Evolutionary conservation across 2,329 filamentous ascomycete species (phyloP), one percentile per base, ranked within the genome.

Genomic region (Beauveria medogensis): DNA sequence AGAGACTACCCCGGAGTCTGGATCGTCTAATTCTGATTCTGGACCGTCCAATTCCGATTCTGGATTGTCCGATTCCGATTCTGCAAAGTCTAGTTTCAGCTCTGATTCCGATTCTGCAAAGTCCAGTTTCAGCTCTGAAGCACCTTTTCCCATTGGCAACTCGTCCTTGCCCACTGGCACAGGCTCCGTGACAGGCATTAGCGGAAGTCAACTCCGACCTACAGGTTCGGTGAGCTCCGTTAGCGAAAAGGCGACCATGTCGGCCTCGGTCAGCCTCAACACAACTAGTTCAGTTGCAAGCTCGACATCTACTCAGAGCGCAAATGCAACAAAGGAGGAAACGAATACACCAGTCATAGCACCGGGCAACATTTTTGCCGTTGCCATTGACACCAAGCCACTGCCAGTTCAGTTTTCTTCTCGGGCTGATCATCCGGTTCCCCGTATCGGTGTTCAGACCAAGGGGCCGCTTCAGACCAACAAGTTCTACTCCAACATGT

Each of bases 401-500:
- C 83, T 84, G 3, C 78, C 80, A 1, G 67, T 76, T 0, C 71
- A 74, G 34, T 80, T 88, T 54, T 58, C 68, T 9, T 71, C 74
- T 46, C 77, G 77, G 30, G 66, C 75, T 22, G 82, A 87, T 64
- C 86, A 89, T 64, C 86, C 86, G 0, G 82, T 83, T 28, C 73
- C 80, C 46, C 78, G 82, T 16, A 70, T 77, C 24, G 83, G 82
- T 6, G 76, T 88, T 44, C 70, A 67, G 37, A 71, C 76, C 18
- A 66, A 73, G 1, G 70, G 71, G 0, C 84, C 87, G 3, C 75
- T 90, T 51, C 78, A 84, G 55, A 93, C 90, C 26, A 93, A 92
- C 77, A 92, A 90, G 69, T 92, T 92, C 71, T 91, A 90, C 67
- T 81, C 87, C 66, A 94, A 94, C 68, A 85, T 94, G 64, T 91